phyloP scores from a whole-genome alignment of 2,329 filamentous ascomycete species.

The Corinectria fuckeliana region DNA sequence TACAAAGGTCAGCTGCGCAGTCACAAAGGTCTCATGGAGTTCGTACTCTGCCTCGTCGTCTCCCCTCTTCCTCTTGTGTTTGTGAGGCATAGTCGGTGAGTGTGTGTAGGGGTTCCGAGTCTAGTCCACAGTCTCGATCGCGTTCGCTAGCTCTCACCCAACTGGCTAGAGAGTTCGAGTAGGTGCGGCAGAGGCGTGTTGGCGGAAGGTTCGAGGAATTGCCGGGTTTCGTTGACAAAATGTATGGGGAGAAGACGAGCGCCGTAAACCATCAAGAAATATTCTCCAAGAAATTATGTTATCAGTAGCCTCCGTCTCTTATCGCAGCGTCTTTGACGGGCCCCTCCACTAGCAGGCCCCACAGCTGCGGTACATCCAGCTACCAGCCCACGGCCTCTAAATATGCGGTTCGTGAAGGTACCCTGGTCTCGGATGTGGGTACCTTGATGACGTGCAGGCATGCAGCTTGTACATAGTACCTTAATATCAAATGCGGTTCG shows the following conservation, averaged over 20 bases:
- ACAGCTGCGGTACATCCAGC: not conserved
- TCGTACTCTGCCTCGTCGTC: constrained; percentile 48
- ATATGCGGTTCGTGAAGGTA: not conserved
- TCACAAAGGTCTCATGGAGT: not conserved
- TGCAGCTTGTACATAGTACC: too few species aligned
- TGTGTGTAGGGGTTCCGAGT: not conserved
- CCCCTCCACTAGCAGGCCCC: not conserved
- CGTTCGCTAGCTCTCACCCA: too few species aligned
- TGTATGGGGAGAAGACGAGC: not conserved
- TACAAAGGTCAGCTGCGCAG: constrained; percentile 22
- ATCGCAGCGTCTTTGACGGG: constrained; percentile 18
- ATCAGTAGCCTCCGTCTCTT: constrained; percentile 21
- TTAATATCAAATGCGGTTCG: too few species aligned
- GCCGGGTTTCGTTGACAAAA: not conserved
- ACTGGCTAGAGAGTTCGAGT: not conserved
- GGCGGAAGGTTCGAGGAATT: not conserved
- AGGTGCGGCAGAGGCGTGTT: too few species aligned
- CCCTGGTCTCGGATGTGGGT: not conserved
- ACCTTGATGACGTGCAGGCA: not conserved
- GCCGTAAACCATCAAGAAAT: not conserved
- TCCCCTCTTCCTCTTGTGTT: constrained; percentile 74
- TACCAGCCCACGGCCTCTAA: not conserved
- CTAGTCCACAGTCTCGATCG: not conserved
- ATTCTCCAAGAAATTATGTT: constrained; percentile 35
- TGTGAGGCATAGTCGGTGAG: constrained; percentile 74